phyloP scores from a whole-genome alignment of 345 rosid species.

The Rubroshorea leprosula region DNA sequence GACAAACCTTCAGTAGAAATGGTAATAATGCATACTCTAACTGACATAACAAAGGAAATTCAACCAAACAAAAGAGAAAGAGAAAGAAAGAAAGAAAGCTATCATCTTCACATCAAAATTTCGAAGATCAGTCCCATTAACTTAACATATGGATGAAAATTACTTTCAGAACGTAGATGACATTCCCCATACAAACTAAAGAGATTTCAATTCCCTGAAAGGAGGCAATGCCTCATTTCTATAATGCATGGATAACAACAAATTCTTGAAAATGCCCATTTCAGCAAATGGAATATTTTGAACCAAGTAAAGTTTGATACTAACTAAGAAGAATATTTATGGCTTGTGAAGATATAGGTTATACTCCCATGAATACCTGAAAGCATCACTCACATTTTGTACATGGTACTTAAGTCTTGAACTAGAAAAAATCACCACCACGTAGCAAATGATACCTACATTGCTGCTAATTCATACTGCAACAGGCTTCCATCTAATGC shows the following conservation, averaged over 20 bases:
- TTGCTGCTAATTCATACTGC: slow-evolving; percentile 36
- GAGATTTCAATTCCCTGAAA: neutral
- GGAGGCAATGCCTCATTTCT: neutral
- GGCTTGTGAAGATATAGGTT: neutral
- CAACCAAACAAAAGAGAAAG: no score
- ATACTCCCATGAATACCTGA: neutral
- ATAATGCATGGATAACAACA: neutral
- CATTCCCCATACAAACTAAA: no score
- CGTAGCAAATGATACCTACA: slow-evolving; percentile 33
- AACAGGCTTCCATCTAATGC: slow-evolving; percentile 49
- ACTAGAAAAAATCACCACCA: neutral
- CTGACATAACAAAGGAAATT: no score
- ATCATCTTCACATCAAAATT: neutral
- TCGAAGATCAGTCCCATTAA: neutral
- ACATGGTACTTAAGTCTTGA: neutral
- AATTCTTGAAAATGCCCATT: slow-evolving; percentile 3
- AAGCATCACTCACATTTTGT: neutral
- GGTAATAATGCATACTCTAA: no score
- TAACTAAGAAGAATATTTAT: neutral
- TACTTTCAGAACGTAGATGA: neutral
- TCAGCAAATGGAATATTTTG: neutral
- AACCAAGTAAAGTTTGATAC: neutral
- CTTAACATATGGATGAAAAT: neutral
- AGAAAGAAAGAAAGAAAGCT: neutral
- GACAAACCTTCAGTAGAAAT: no score